Conservation (phyloP, 805 yeast species). For the Candida endomychidarum region DNA sequence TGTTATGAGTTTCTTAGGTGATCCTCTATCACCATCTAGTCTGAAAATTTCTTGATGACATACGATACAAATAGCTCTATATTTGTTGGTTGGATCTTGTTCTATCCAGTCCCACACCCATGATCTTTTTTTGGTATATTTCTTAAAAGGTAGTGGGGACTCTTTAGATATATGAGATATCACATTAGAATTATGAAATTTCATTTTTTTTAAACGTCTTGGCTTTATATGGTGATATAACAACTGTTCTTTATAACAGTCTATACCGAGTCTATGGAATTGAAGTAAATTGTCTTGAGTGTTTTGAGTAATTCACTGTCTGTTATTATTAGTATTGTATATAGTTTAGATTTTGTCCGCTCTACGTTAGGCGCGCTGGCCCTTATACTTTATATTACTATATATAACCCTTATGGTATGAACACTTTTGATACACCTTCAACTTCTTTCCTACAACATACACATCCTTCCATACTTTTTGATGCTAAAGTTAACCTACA, state of each 20-base stretch:
- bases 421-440: slow-evolving; percentile 62
- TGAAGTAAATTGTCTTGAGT: too few species aligned
- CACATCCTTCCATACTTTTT: slow-evolving; percentile 75
- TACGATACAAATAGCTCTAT: slow-evolving; percentile 18
- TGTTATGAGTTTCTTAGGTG: slow-evolving; percentile 19
- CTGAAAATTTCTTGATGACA: slow-evolving; percentile 19
- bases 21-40: slow-evolving; percentile 19
- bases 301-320: too few species aligned
- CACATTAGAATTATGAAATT: too few species aligned
- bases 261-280: too few species aligned
- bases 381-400: background rate
- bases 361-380: background rate
- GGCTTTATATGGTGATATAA: too few species aligned
- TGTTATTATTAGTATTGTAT: too few species aligned
- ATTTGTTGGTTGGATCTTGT: slow-evolving; percentile 19
- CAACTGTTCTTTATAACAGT: too few species aligned
- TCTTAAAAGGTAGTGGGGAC: slow-evolving; percentile 18
- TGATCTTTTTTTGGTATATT: slow-evolving; percentile 18
- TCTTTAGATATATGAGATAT: slow-evolving; percentile 19
- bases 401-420: slow-evolving; percentile 48
- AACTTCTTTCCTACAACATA: slow-evolving; percentile 77
- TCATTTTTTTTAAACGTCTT: too few species aligned
- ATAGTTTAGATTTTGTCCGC: background rate
- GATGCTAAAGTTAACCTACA: slow-evolving; percentile 74
- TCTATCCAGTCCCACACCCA: slow-evolving; percentile 23